Conservation (phyloP, 1,284 basidiomycete species). For the Testicularia cyperi region DNA sequence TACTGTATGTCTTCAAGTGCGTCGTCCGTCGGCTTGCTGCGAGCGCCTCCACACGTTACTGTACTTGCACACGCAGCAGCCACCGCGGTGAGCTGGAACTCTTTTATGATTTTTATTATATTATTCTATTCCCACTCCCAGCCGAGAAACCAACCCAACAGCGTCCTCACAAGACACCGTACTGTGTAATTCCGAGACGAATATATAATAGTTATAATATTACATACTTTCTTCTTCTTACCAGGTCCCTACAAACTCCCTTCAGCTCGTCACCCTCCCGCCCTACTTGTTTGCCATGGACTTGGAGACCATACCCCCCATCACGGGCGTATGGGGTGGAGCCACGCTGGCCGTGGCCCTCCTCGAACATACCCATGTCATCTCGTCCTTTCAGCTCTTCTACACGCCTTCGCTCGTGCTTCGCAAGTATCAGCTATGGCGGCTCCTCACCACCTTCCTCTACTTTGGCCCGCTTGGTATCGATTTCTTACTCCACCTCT, state of each 20-base stretch:
- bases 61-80: no score
- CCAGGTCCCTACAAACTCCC: conserved; percentile 1
- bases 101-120: no score
- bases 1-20: no score
- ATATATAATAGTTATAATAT: no score
- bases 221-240: neutral
- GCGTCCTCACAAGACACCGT: no score
- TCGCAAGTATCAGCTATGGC: conserved; percentile 71
- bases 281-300: conserved; percentile 56
- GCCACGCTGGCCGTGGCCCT: conserved; percentile 39
- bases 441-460: conserved; percentile 85
- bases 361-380: conserved; percentile 46
- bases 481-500: conserved; percentile 92
- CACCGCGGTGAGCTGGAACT: no score
- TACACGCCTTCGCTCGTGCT: conserved; percentile 51
- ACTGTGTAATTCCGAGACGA: no score
- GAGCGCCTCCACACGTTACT: no score
- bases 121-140: no score
- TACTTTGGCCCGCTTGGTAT: conserved; percentile 86
- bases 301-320: conserved; percentile 50
- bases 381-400: conserved; percentile 51
- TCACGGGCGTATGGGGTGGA: conserved; percentile 47
- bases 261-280: no score
- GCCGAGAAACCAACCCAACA: no score
- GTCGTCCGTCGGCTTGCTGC: no score